phyloP scores from a whole-genome alignment of 2,329 filamentous ascomycete species.

The Colletotrichum magnum region DNA sequence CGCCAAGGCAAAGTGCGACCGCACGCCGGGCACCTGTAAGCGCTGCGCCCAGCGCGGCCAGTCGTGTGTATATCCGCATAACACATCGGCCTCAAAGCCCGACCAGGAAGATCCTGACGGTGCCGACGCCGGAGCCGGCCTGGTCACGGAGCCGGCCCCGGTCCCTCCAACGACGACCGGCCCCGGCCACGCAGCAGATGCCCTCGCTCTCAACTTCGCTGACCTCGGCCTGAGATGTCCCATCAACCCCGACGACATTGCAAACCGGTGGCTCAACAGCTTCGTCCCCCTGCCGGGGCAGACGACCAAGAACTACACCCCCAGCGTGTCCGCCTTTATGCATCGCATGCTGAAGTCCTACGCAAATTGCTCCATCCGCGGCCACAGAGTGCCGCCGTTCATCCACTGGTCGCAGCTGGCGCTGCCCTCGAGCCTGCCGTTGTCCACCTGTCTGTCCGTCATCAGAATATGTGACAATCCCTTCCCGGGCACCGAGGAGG shows the following conservation, averaged over 20 bases:
- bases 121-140: too few species aligned
- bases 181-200: background rate
- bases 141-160: background rate
- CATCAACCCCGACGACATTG: conserved; percentile 62
- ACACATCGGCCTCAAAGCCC: background rate
- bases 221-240: conserved; percentile 57
- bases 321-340: conserved; percentile 55
- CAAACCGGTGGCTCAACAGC: conserved; percentile 63
- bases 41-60: conserved; percentile 50
- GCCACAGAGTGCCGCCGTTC: conserved; percentile 58
- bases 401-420: conserved; percentile 57
- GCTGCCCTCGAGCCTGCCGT: conserved; percentile 46
- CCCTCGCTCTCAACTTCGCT: conserved; percentile 52
- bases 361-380: conserved; percentile 52
- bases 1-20: conserved; percentile 59
- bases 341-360: conserved; percentile 61
- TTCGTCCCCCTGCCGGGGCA: conserved; percentile 62
- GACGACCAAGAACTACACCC: conserved; percentile 56
- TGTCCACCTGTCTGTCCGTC: conserved; percentile 58
- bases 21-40: conserved; percentile 48
- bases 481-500: conserved; percentile 49
- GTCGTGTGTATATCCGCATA: conserved; percentile 48
- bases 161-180: background rate
- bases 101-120: background rate
- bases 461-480: conserved; percentile 56